phyloP scores from a whole-genome alignment of 129 eudicot genomes.

The Sambucus nigra region DNA sequence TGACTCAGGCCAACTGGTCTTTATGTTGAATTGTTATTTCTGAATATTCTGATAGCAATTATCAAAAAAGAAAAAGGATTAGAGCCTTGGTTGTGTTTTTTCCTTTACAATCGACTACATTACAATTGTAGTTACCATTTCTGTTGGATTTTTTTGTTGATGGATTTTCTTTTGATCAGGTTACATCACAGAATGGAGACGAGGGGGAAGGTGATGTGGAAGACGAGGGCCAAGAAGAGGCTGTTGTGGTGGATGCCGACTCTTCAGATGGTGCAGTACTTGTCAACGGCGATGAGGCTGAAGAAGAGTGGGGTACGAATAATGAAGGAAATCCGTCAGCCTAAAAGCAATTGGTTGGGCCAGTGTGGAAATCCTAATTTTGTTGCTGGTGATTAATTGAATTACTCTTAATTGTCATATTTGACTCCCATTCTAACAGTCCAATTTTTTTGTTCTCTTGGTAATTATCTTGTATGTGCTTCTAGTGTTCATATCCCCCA shows the following conservation, averaged over 20 bases:
- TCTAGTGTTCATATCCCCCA: neutral
- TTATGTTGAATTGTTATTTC: too few species aligned
- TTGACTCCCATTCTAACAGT: constrained; percentile 16
- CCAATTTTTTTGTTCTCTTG: constrained; percentile 13
- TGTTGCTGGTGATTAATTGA: constrained; percentile 67
- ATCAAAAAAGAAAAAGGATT: too few species aligned
- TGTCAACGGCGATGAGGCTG: constrained; percentile 79
- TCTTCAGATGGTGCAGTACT: constrained; percentile 91
- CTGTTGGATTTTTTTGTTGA: neutral
- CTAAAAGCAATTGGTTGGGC: constrained; percentile 93
- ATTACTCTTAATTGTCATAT: constrained; percentile 27
- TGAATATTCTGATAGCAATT: too few species aligned
- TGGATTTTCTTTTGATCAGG: constrained; percentile 14
- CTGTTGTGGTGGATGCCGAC: constrained; percentile 78
- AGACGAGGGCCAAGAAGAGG: constrained; percentile 63
- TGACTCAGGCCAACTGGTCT: neutral
- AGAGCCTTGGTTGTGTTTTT: neutral
- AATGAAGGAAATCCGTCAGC: constrained; percentile 80
- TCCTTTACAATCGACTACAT: neutral
- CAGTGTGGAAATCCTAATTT: constrained; percentile 61
- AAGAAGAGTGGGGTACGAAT: constrained; percentile 92
- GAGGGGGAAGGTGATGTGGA: constrained; percentile 37
- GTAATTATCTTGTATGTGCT: neutral
- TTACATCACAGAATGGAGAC: constrained; percentile 33
- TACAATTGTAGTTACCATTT: neutral